Base-by-base conservation (phyloP, 2,329 filamentous ascomycete species). In the Colletotrichum karsti region DNA sequence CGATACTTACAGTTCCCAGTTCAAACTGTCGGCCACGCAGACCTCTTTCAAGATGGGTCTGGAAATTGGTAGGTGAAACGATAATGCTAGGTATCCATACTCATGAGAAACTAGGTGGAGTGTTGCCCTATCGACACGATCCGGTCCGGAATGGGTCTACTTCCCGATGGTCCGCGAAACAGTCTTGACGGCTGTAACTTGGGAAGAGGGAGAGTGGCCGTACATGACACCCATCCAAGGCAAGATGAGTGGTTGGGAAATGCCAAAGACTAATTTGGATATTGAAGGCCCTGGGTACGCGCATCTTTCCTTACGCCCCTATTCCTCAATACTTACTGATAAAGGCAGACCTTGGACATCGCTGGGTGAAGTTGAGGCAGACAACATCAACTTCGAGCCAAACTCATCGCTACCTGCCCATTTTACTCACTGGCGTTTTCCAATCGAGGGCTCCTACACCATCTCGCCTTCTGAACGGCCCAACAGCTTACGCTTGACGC, bases 351-450 rank as follows among this genome's bases (percentile, higher is more conserved):
- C 37, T 35, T 82, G 77, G 71, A 81, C 81, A 62, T 42, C 33
- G 8, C 13, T 35, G 18, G 50, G 58, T 20, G 50, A 56, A 42
- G 73, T 75, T 8, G 78, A 79, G 20, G 77, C 79, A 3, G 85
- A 88, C 67, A 70, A 74, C 6, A 75, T 86, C 48, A 79, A 83
- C 28, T 89, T 90, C 72, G 70, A 75, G 10, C 77, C 81, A 0
- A 77, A 78, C 0, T 79, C 79, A 1, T 69, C 73, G 1, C 74
- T 90, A 1, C 87, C 87, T 6, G 77, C 78, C 1, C 85, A 90
- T 71, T 86, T 90, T 70, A 82, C 86, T 2, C 81, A 87, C 79
- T 89, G 87, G 80, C 81, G 88, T 7, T 86, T 82, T 24, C 87
- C 87, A 2, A 77, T 81, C 26, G 72, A 79, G 0, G 76, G 74